These are phyloP conservation scores for Hepatocystis sp. DNA, from an alignment of 169 alveolate species.

Conservation along the genomic window DNA sequence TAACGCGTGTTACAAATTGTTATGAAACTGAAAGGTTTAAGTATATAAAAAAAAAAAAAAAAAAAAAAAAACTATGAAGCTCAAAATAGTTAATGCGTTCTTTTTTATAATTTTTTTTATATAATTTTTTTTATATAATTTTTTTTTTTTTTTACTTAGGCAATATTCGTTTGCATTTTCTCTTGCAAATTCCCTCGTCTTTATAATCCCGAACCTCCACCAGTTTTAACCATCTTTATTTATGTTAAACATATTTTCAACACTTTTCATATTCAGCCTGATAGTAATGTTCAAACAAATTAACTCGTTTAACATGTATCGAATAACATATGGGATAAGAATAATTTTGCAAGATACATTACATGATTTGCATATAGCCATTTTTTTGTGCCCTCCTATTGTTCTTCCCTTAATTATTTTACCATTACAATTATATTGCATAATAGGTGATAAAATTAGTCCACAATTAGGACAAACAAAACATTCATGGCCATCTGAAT, in stretches of 20 bases:
- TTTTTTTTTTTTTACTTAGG: too few species aligned
- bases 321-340: conserved; percentile 92
- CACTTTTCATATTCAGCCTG: conserved; percentile 78
- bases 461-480: conserved; percentile 99
- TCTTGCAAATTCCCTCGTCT: too few species aligned
- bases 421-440: conserved; percentile 83
- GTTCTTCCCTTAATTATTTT: conserved; percentile 62
- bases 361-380: conserved; percentile 91
- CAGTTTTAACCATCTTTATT: too few species aligned
- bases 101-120: too few species aligned
- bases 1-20: too few species aligned
- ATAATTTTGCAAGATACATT: conserved; percentile 89
- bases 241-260: conserved; percentile 66
- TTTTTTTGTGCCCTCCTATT: conserved; percentile 74
- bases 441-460: conserved; percentile 92
- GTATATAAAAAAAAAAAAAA: too few species aligned
- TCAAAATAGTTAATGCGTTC: too few species aligned
- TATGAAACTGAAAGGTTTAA: too few species aligned
- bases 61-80: too few species aligned
- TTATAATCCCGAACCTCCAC: too few species aligned
- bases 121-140: too few species aligned
- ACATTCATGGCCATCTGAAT: conserved; percentile 98
- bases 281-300: conserved; percentile 93
- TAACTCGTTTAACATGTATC: conserved; percentile 93
- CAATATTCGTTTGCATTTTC: too few species aligned